Evolutionary conservation across 257 asterid species (phyloP).

Genomic region (Capsicum pubescens): DNA sequence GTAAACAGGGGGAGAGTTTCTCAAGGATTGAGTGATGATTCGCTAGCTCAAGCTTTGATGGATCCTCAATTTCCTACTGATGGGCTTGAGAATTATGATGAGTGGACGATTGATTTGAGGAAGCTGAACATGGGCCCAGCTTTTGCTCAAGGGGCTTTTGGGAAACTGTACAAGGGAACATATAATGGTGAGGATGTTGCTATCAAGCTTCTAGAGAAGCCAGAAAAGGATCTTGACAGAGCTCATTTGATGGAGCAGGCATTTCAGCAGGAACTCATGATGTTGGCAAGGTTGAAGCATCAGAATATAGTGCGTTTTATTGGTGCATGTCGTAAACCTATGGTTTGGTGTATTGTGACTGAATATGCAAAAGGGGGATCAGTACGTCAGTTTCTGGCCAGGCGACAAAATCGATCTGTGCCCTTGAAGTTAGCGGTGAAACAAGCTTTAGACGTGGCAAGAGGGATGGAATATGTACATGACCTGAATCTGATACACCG

Average conservation of each 20-base stretch:
- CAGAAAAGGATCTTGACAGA: slow-evolving; percentile 77
- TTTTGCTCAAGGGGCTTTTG: slow-evolving; percentile 97
- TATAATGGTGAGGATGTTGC: slow-evolving; percentile 96
- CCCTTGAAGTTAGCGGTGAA: slow-evolving; percentile 93
- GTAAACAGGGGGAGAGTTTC: slow-evolving; percentile 71
- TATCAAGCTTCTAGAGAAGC: slow-evolving; percentile 90
- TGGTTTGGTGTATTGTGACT: slow-evolving; percentile 98
- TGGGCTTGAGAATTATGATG: slow-evolving; percentile 86
- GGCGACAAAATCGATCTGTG: slow-evolving; percentile 81
- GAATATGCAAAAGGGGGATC: slow-evolving; percentile 98
- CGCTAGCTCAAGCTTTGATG: slow-evolving; percentile 89
- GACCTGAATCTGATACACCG: slow-evolving; percentile 86
- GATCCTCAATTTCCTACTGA: slow-evolving; percentile 78
- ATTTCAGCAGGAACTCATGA: slow-evolving; percentile 98
- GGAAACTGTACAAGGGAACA: slow-evolving; percentile 88
- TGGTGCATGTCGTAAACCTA: slow-evolving; percentile 90
- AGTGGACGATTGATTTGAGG: slow-evolving; percentile 92
- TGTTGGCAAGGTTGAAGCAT: slow-evolving; percentile 84
- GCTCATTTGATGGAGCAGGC: slow-evolving; percentile 94
- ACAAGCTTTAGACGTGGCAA: slow-evolving; percentile 97
- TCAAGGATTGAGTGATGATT: slow-evolving; percentile 79
- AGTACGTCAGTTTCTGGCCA: slow-evolving; percentile 79
- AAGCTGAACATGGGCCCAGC: slow-evolving; percentile 97
- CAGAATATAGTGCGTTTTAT: slow-evolving; percentile 91
- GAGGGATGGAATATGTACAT: slow-evolving; percentile 96